phyloP scores from a whole-genome alignment of 2,329 filamentous ascomycete genomes.

The Tolypocladium guangdongense region DNA sequence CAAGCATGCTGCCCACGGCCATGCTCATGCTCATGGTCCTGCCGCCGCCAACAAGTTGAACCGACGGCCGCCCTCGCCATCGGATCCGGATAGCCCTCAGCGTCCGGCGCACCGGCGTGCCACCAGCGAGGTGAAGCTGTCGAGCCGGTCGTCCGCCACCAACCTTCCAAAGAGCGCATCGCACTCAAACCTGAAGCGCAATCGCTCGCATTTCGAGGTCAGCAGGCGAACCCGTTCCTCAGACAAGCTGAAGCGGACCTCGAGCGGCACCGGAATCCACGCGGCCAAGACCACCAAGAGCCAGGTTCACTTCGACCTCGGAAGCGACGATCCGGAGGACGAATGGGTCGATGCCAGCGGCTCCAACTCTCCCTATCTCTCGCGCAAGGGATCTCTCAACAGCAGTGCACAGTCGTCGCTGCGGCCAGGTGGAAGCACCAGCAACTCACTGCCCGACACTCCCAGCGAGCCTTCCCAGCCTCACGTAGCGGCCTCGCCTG shows the following conservation, averaged over 20 bases:
- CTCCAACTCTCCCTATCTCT: conserved; percentile 47
- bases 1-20: conserved; percentile 24
- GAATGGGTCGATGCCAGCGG: conserved; percentile 59
- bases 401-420: conserved; percentile 38
- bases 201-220: conserved; percentile 48
- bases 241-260: conserved; percentile 40
- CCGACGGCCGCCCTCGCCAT: conserved; percentile 32
- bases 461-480: conserved; percentile 14
- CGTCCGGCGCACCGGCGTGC: conserved; percentile 33
- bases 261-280: conserved; percentile 37
- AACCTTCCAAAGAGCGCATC: conserved; percentile 44
- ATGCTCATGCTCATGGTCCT: conserved; percentile 3
- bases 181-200: conserved; percentile 46
- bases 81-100: conserved; percentile 12
- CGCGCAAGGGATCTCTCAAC: conserved; percentile 35
- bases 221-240: conserved; percentile 39
- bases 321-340: conserved; percentile 37
- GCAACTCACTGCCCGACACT: conserved; percentile 24
- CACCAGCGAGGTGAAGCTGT: conserved; percentile 39
- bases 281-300: conserved; percentile 29
- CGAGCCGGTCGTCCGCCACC: conserved; percentile 30
- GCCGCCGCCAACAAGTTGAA: conserved; percentile 29
- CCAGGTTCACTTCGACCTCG: conserved; percentile 54
- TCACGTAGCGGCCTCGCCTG: conserved; percentile 16
- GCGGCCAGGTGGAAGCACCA: conserved; percentile 22